These are phyloP conservation scores for Plantago ovata DNA, from an alignment of 257 asterid genomes.

Conservation along the genomic window DNA sequence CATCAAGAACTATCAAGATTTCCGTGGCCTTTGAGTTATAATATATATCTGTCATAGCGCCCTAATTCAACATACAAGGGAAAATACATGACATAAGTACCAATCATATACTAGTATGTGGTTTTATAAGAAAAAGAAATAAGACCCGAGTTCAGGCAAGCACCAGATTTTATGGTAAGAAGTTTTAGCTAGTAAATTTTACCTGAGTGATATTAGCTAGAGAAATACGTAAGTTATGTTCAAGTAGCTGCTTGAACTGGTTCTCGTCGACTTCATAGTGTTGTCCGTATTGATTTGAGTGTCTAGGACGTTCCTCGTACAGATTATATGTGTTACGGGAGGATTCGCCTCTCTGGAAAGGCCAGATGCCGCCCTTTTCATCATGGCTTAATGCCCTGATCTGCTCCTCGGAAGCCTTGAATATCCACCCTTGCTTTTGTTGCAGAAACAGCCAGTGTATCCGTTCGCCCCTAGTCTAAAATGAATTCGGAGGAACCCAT, in stretches of 20 bases:
- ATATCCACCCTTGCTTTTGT: slow-evolving; percentile 29
- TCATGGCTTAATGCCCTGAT: slow-evolving; percentile 33
- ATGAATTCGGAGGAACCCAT: no score
- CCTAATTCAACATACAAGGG: slow-evolving; percentile 28
- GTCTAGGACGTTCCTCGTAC: slow-evolving; percentile 19
- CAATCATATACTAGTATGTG: no score
- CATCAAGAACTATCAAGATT: slow-evolving; percentile 29
- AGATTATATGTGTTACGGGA: slow-evolving; percentile 35
- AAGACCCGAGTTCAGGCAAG: no score
- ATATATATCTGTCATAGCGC: slow-evolving; percentile 43
- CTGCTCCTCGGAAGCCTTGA: slow-evolving; percentile 39
- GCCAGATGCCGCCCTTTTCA: slow-evolving; percentile 16
- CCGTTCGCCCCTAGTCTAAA: slow-evolving; percentile 27
- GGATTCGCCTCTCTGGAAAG: slow-evolving; percentile 14
- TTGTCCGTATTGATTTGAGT: slow-evolving; percentile 30
- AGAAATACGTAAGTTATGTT: slow-evolving; percentile 27
- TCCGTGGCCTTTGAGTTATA: slow-evolving; percentile 39
- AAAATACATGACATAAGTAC: background rate
- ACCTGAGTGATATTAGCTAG: slow-evolving; percentile 36
- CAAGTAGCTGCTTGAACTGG: slow-evolving; percentile 26
- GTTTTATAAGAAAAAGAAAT: no score
- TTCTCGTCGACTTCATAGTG: slow-evolving; percentile 30
- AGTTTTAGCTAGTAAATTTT: background rate
- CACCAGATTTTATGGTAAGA: no score
- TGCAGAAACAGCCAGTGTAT: slow-evolving; percentile 28